These are phyloP conservation scores for Closterium sp. DNA, from an alignment of 139 green algal genomes.

Conservation along the genomic window DNA sequence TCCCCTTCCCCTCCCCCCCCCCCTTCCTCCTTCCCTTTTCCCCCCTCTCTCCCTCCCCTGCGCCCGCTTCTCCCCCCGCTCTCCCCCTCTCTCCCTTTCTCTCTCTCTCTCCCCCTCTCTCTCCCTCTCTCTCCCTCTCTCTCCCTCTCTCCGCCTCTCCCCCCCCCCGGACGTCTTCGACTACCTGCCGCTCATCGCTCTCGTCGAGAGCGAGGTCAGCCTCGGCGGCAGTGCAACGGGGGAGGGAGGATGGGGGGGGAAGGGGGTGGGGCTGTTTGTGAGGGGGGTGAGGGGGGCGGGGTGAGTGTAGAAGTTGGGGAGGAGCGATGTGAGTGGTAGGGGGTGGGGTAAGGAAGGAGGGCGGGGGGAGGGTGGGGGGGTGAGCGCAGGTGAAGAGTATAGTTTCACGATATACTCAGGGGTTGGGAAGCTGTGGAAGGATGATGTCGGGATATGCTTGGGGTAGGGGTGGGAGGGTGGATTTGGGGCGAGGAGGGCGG, in stretches of 20 bases:
- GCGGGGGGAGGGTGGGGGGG: too few relatives aligned
- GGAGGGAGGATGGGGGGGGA: too few relatives aligned
- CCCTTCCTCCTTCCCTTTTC: not conserved
- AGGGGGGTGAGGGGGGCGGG: not conserved
- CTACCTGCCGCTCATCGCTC: slow-evolving; percentile 92
- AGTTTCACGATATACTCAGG: too few relatives aligned
- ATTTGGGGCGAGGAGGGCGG: too few relatives aligned
- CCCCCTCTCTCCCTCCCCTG: not conserved
- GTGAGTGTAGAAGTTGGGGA: not conserved
- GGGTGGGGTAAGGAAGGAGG: too few relatives aligned
- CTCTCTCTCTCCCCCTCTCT: not conserved
- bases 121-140: not conserved
- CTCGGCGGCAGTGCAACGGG: too few relatives aligned
- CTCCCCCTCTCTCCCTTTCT: not conserved
- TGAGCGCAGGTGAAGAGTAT: too few relatives aligned
- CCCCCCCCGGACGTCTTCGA: slow-evolving; percentile 86
- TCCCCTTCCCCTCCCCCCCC: not conserved
- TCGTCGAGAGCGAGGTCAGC: slow-evolving; percentile 59
- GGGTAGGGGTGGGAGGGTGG: too few relatives aligned
- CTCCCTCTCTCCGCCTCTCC: not conserved
- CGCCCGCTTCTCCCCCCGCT: not conserved
- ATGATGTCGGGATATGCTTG: too few relatives aligned
- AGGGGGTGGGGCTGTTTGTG: too few relatives aligned
- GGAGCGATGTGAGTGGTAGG: too few relatives aligned
- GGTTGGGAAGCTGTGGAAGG: too few relatives aligned